These are phyloP conservation scores for Dactylis glomerata DNA, from an alignment of 176 grass and related monocot genomes.

Conservation along the genomic window DNA sequence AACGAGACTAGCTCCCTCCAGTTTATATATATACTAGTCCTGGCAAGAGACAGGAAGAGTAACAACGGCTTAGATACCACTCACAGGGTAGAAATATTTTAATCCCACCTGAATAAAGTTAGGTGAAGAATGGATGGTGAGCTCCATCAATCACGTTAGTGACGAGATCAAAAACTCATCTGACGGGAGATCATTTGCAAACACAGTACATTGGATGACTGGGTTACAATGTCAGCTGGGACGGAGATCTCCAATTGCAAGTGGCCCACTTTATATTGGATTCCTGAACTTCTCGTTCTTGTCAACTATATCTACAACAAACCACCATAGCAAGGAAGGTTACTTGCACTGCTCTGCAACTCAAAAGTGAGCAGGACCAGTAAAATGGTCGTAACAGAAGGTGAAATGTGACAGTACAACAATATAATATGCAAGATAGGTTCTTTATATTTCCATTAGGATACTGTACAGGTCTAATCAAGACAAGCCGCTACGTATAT, in stretches of 20 bases:
- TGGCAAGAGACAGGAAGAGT: not conserved
- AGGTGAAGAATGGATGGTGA: slow-evolving; percentile 26
- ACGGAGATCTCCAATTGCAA: slow-evolving; percentile 14
- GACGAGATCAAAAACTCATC: slow-evolving; percentile 13
- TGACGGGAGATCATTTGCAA: slow-evolving; percentile 12
- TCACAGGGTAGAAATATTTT: slow-evolving; percentile 11
- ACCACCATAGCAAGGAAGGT: slow-evolving; percentile 12
- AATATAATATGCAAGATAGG: not conserved
- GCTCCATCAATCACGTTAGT: slow-evolving; percentile 15
- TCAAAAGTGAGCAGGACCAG: not conserved
- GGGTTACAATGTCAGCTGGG: slow-evolving; percentile 23
- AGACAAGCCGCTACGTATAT: not conserved
- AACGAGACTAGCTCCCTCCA: not conserved
- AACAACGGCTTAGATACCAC: slow-evolving; percentile 25
- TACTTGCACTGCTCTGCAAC: slow-evolving; percentile 22
- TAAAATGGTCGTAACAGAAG: not conserved
- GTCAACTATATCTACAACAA: not conserved
- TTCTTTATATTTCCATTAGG: not conserved
- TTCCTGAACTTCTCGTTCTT: slow-evolving; percentile 19
- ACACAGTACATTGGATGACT: slow-evolving; percentile 7
- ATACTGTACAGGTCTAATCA: not conserved
- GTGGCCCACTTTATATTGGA: slow-evolving; percentile 34
- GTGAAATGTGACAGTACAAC: slow-evolving; percentile 16
- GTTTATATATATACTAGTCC: slow-evolving; percentile 28
- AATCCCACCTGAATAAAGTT: slow-evolving; percentile 18